Evolutionary conservation across 768 basidiomycete genomes (phyloP), one percentile per base, ranked within the genome.

Genomic region (Termitomyces sp.): DNA sequence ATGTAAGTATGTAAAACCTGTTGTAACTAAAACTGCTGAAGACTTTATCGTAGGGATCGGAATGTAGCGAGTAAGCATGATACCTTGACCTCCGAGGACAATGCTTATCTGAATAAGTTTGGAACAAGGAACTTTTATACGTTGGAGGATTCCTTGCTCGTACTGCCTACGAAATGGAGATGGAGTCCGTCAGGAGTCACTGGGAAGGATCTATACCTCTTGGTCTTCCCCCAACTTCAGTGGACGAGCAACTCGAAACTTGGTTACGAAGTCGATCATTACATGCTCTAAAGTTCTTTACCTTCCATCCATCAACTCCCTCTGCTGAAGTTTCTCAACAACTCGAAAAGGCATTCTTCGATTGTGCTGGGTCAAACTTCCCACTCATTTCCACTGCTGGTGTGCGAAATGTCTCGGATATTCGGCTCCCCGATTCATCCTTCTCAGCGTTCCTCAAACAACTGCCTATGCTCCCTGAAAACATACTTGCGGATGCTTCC

Each of bases 61-160:
- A 88, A 91, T 70, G 92, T 92, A 28, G 86, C 88, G 22, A 75
- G 90, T 90, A 69, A 68, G 84, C 71, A 15, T 62, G 54, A 15
- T 36, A 48, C 15, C 45, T 55, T 53, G 53, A 38, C 50, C 59
- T 22, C 54, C n/a, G 18, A 55, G 49, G 38, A 15, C 35, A 53
- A 20, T 63, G 57, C 45, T 63, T 60, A 36, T 8, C 58, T 62
- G 38, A 24, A 11, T 36, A 56, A 91, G 90, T 88, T 7, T 96
- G 94, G 95, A 98, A 98, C 67, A 86, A 83, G 67, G 96, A 98
- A 67, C 80, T 98, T 6, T 78, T 98, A 7, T 89, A 84, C 67
- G 80, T 94, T 18, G 93, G 93, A 5, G 96, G 94, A 4, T 86
- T 91, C 64, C 80, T 97, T 28, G 81, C 89, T 55, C 88, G 96